A percentile compares a stretch with the other conserved stretches of the same genome.
Evolutionary conservation across 2,329 filamentous ascomycete genomes (phyloP).

Genomic region (Colletotrichum scovillei): DNA sequence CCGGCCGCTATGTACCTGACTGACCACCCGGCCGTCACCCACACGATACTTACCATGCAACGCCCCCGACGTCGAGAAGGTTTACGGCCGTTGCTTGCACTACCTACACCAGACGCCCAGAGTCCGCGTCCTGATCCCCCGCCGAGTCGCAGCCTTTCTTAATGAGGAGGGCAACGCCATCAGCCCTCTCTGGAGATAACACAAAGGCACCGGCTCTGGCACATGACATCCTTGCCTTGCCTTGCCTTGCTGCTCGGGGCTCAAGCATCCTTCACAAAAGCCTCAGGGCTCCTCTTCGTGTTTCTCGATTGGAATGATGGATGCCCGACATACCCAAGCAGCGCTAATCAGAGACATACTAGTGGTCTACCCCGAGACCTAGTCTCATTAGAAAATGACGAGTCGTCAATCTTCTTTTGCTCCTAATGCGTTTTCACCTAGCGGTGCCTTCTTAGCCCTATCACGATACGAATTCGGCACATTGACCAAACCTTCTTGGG

Average conservation of each 20-base stretch:
- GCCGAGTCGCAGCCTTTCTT: background rate
- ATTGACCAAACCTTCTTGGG: background rate
- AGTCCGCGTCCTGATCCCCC: background rate
- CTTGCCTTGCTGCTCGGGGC: background rate
- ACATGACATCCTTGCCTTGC: background rate
- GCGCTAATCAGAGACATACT: conserved; percentile 26
- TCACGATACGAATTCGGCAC: background rate
- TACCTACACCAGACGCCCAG: background rate
- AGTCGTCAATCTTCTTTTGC: background rate
- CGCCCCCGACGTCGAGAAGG: background rate
- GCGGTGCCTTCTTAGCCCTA: background rate
- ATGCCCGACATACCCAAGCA: background rate
- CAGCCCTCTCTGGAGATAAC: background rate
- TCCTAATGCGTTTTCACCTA: background rate
- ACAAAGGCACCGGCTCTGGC: background rate
- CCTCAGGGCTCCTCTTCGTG: background rate
- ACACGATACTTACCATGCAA: background rate
- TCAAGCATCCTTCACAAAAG: background rate
- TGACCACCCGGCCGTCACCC: background rate
- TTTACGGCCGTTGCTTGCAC: conserved; percentile 8
- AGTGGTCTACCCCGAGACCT: conserved; percentile 20
- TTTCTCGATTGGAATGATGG: background rate
- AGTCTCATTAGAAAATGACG: conserved; percentile 9
- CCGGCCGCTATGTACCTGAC: background rate
- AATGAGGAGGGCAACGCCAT: background rate